Conservation (phyloP, 2,329 filamentous ascomycete species). For the Penicillium rolfsii region DNA sequence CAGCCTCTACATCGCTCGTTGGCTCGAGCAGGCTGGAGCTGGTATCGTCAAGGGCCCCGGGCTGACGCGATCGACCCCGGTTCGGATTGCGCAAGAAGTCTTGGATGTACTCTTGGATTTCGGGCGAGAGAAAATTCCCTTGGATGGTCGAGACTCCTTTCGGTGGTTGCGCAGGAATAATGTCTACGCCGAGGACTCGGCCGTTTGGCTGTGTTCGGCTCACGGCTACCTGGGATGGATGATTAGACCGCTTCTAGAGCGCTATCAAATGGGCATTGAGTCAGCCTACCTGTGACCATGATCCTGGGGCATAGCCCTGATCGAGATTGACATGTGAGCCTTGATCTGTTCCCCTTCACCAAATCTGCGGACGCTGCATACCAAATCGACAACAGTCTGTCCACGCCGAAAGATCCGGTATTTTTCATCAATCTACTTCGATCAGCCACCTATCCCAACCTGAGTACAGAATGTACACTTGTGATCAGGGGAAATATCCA, state of each 20-base stretch:
- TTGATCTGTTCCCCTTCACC: not conserved
- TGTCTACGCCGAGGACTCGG: slow-evolving; percentile 85
- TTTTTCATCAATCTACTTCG: slow-evolving; percentile 73
- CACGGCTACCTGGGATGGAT: slow-evolving; percentile 68
- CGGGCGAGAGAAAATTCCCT: slow-evolving; percentile 81
- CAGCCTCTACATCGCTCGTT: slow-evolving; percentile 1
- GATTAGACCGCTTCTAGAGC: slow-evolving; percentile 14
- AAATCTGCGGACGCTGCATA: slow-evolving; percentile 43
- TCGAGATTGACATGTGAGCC: slow-evolving; percentile 12
- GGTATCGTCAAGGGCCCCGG: slow-evolving; percentile 9
- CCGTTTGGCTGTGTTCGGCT: slow-evolving; percentile 76
- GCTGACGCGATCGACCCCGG: slow-evolving; percentile 56
- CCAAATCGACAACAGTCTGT: slow-evolving; percentile 88
- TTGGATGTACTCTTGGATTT: slow-evolving; percentile 75
- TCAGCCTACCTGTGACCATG: slow-evolving; percentile 59
- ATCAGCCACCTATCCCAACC: slow-evolving; percentile 3
- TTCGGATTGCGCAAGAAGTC: slow-evolving; percentile 71
- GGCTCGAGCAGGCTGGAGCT: slow-evolving; percentile 18
- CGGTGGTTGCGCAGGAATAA: slow-evolving; percentile 90
- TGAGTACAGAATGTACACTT: not conserved
- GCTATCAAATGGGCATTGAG: not conserved
- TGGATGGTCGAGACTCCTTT: slow-evolving; percentile 92
- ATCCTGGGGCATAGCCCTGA: slow-evolving; percentile 58
- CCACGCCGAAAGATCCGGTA: slow-evolving; percentile 77
- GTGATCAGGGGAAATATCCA: not conserved